Conservation (phyloP, 306 rosid species). For the Dryas drummondii region DNA sequence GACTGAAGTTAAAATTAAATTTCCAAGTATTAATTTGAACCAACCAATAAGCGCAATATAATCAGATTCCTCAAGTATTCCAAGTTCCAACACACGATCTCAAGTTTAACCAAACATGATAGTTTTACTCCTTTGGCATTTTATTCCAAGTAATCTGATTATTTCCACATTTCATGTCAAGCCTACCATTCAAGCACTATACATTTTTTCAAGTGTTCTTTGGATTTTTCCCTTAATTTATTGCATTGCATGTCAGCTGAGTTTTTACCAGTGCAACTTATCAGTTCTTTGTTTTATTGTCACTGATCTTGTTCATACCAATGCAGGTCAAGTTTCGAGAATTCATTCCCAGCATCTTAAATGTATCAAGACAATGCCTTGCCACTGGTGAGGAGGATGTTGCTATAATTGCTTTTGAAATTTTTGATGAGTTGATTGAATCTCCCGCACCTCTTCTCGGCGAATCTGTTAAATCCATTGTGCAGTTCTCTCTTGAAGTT, state of each 20-base stretch:
- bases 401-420: slow-evolving; percentile 94
- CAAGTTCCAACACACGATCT: neutral
- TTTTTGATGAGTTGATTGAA: slow-evolving; percentile 96
- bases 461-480: slow-evolving; percentile 91
- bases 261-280: neutral
- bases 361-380: slow-evolving; percentile 92
- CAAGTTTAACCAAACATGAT: neutral
- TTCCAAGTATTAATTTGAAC: neutral
- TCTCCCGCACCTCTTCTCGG: slow-evolving; percentile 99
- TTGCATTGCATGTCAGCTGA: neutral
- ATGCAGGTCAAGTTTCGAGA: slow-evolving; percentile 86
- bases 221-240: neutral
- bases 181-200: neutral
- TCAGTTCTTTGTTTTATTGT: neutral
- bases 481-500: slow-evolving; percentile 98
- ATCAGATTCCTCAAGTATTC: neutral
- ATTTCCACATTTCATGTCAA: neutral
- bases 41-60: neutral
- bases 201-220: neutral
- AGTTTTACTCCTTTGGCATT: neutral
- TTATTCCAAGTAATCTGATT: neutral
- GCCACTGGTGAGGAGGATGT: slow-evolving; percentile 97
- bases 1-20: neutral
- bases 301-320: neutral
- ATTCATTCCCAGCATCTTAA: slow-evolving; percentile 95